Conservation (phyloP, 1,284 basidiomycete species). For the Papiliotrema laurentii region DNA sequence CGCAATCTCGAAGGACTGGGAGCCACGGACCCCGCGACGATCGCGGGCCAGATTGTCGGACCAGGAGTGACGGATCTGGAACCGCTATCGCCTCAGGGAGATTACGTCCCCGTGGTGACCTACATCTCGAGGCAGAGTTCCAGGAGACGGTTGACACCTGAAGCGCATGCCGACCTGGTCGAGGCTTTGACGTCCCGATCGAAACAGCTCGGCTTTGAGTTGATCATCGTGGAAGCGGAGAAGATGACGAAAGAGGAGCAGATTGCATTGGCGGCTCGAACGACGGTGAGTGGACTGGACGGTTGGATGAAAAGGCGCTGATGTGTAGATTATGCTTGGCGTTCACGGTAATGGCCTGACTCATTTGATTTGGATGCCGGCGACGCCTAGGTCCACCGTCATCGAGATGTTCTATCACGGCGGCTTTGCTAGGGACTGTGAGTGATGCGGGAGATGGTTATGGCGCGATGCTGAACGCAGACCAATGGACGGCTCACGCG, state of each 20-base stretch:
- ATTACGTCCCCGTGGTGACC: conserved; percentile 59
- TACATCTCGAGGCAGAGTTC: conserved; percentile 67
- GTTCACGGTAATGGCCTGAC: conserved; percentile 50
- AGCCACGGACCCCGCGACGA: conserved; percentile 35
- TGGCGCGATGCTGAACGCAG: conserved; percentile 18
- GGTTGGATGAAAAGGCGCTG: background rate
- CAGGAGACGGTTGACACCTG: conserved; percentile 57
- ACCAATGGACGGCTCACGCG: conserved; percentile 48
- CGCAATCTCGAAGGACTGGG: conserved; percentile 44
- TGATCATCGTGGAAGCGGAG: conserved; percentile 51
- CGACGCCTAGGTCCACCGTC: conserved; percentile 45
- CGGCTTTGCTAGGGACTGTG: conserved; percentile 47
- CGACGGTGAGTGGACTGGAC: conserved; percentile 33
- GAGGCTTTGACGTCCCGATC: conserved; percentile 56
- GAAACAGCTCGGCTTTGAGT: conserved; percentile 57
- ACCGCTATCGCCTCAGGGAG: conserved; percentile 20
- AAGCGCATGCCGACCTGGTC: conserved; percentile 61
- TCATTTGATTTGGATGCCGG: conserved; percentile 49
- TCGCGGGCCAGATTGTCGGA: conserved; percentile 28
- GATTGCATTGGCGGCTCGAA: conserved; percentile 42
- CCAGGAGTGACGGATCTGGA: conserved; percentile 35
- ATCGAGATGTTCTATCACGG: conserved; percentile 48
- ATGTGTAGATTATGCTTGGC: conserved; percentile 46
- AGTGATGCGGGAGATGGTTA: no score
- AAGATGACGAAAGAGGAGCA: conserved; percentile 47